These are phyloP conservation scores for Talaromyces sp. DNA, from an alignment of 2,329 filamentous ascomycete species.

Conservation along the genomic window DNA sequence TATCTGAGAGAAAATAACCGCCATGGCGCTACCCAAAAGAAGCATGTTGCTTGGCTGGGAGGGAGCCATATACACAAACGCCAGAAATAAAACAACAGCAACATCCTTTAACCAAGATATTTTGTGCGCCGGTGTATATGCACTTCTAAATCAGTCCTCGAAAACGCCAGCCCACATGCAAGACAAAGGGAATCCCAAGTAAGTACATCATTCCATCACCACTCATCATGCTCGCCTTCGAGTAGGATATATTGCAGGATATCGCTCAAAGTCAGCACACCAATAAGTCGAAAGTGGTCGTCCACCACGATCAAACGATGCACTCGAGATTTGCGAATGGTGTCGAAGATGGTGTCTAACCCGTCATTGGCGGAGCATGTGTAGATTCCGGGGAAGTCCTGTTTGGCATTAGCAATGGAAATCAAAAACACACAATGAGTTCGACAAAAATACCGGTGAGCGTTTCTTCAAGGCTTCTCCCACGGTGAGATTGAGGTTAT, in stretches of 20 bases:
- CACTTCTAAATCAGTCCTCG: slow-evolving; percentile 6
- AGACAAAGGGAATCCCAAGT: slow-evolving; percentile 10
- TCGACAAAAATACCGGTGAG: slow-evolving; percentile 56
- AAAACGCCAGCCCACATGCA: slow-evolving; percentile 33
- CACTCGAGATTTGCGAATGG: slow-evolving; percentile 88
- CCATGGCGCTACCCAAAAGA: background rate
- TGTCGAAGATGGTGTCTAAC: slow-evolving; percentile 93
- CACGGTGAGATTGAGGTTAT: slow-evolving; percentile 79
- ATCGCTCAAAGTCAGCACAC: slow-evolving; percentile 89
- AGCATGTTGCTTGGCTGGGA: background rate
- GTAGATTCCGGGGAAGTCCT: slow-evolving; percentile 94
- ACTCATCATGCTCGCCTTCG: slow-evolving; percentile 64
- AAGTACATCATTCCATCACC: slow-evolving; percentile 19
- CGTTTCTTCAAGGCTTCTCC: slow-evolving; percentile 85
- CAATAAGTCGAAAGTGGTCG: slow-evolving; percentile 77
- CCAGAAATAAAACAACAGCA: background rate
- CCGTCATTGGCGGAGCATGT: slow-evolving; percentile 90
- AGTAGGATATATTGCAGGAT: slow-evolving; percentile 93
- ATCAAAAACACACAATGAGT: slow-evolving; percentile 5
- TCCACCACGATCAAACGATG: slow-evolving; percentile 92
- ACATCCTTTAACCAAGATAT: background rate
- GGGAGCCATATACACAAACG: background rate
- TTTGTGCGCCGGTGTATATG: slow-evolving; percentile 2
- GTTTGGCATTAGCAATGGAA: slow-evolving; percentile 4
- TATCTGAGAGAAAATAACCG: background rate